Percentiles rank a stretch among this genome's conserved stretches.
Conservation (phyloP, 2,329 filamentous ascomycete genomes). For the Colletotrichum orchidophilum region DNA sequence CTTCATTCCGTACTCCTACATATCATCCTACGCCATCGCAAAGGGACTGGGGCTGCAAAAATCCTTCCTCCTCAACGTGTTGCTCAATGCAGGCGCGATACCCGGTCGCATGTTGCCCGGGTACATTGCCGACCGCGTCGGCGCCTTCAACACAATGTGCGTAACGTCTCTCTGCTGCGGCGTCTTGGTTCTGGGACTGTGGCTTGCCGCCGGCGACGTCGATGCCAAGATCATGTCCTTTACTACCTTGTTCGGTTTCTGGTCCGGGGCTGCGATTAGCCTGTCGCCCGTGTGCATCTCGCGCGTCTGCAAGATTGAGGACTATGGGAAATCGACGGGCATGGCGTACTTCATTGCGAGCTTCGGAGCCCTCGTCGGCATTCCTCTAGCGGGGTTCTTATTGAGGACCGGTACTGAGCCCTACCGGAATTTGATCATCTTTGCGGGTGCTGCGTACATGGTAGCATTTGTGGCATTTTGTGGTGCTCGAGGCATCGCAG, state of each 20-base stretch:
- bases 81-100: background rate
- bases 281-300: constrained; percentile 77
- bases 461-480: background rate
- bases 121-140: background rate
- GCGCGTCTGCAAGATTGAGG: constrained; percentile 73
- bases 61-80: background rate
- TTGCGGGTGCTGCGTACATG: background rate
- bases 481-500: background rate
- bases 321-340: constrained; percentile 76
- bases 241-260: constrained; percentile 74
- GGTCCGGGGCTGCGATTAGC: constrained; percentile 75
- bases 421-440: background rate
- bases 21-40: background rate
- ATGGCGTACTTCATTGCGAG: constrained; percentile 76
- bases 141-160: background rate
- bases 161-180: background rate
- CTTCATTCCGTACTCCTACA: background rate
- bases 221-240: constrained; percentile 66
- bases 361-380: constrained; percentile 56
- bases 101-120: background rate
- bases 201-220: constrained; percentile 46
- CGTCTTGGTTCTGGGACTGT: background rate
- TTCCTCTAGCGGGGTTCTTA: background rate
- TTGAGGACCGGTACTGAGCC: background rate
- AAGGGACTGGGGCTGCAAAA: background rate